phyloP scores from a whole-genome alignment of 192 early-diverging fungal species.

The Coemansia sp. region DNA sequence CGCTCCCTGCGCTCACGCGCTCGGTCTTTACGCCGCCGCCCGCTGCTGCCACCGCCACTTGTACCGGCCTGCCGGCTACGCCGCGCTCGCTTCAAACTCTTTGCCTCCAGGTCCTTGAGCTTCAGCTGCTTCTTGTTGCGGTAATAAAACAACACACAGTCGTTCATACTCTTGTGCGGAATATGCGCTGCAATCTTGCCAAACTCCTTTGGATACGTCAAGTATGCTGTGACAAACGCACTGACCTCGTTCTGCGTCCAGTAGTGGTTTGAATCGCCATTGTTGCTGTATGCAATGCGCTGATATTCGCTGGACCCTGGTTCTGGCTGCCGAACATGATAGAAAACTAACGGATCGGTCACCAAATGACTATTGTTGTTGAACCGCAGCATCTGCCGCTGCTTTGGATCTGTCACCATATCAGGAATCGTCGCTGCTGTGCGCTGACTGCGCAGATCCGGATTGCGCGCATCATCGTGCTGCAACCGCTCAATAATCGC shows the following conservation, averaged over 20 bases:
- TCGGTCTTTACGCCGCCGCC: constrained; percentile 53
- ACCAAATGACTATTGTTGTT: constrained; percentile 63
- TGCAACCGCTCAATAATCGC: constrained; percentile 74
- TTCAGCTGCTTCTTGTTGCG: constrained; percentile 73
- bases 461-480: constrained; percentile 69
- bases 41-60: constrained; percentile 13
- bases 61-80: constrained; percentile 44
- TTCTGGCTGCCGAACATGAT: constrained; percentile 54
- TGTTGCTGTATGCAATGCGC: constrained; percentile 40
- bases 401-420: constrained; percentile 65
- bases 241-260: constrained; percentile 70
- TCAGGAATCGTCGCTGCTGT: constrained; percentile 72
- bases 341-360: constrained; percentile 61
- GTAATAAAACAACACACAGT: constrained; percentile 78
- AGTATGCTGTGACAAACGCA: constrained; percentile 65
- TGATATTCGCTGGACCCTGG: constrained; percentile 15
- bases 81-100: constrained; percentile 36
- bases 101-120: constrained; percentile 64
- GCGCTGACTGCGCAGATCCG: constrained; percentile 67
- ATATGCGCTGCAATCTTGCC: constrained; percentile 67
- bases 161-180: constrained; percentile 63
- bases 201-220: constrained; percentile 74
- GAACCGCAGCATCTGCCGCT: constrained; percentile 57
- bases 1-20: constrained; percentile 38
- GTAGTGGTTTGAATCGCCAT: constrained; percentile 57